A percentile compares a stretch with the other conserved stretches of the same genome.
phyloP scores from a whole-genome alignment of 2,329 filamentous ascomycete species.

The Trematosphaeria pertusa region DNA sequence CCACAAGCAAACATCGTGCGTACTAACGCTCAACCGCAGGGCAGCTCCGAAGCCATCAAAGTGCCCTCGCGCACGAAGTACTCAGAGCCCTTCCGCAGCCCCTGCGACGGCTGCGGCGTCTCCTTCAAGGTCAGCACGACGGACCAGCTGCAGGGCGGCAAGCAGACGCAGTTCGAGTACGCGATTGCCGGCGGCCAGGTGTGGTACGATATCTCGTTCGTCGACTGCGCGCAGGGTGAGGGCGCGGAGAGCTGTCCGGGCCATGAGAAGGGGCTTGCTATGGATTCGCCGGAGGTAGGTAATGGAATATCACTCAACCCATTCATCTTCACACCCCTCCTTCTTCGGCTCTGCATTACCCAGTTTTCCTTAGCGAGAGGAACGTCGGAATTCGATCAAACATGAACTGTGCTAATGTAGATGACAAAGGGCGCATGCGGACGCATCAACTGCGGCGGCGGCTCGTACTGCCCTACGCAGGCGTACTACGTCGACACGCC shows the following conservation, averaged over 20 bases:
- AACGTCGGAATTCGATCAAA: neutral
- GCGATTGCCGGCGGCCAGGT: conserved; percentile 23
- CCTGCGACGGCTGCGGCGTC: conserved; percentile 26
- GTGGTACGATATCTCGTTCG: conserved; percentile 39
- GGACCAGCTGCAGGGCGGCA: conserved; percentile 21
- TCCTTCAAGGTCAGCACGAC: conserved; percentile 36
- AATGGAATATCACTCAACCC: neutral
- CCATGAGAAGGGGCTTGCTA: conserved; percentile 27
- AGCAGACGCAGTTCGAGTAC: conserved; percentile 39
- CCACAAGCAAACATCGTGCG: neutral
- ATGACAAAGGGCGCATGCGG: conserved; percentile 20
- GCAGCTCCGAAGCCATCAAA: neutral
- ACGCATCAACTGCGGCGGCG: conserved; percentile 20
- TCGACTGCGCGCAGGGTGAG: conserved; percentile 34
- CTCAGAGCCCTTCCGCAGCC: conserved; percentile 23
- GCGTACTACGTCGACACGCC: conserved; percentile 34
- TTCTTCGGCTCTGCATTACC: too few relatives aligned
- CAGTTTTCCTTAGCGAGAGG: too few relatives aligned
- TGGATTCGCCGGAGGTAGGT: conserved; percentile 14
- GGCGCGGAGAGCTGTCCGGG: conserved; percentile 29
- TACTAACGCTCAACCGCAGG: neutral
- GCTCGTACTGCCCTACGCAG: conserved; percentile 32
- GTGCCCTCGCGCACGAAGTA: conserved; percentile 1
- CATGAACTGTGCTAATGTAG: neutral
- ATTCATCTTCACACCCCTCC: too few relatives aligned